Percentiles rank a stretch among this genome's conserved stretches.
Conservation (phyloP, 2,329 filamentous ascomycete genomes). For the Aureobasidium pullulans region DNA sequence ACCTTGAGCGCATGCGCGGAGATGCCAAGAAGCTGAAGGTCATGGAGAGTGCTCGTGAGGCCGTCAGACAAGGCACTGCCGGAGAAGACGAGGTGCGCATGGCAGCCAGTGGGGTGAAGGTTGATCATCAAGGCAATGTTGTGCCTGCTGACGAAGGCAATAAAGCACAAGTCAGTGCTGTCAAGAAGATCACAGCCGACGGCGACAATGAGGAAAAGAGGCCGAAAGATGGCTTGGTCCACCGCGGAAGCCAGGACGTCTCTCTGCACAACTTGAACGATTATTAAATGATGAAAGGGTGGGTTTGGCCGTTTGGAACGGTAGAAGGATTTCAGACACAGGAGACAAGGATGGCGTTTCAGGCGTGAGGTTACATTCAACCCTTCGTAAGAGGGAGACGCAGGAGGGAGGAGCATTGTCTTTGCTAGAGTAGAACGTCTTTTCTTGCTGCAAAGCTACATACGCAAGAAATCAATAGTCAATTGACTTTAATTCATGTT, state of each 20-base stretch:
- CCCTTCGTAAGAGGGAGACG: neutral
- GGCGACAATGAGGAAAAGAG: slow-evolving; percentile 22
- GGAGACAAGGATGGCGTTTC: slow-evolving; percentile 12
- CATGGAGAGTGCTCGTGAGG: slow-evolving; percentile 56
- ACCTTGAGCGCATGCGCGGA: slow-evolving; percentile 64
- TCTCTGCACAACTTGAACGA: slow-evolving; percentile 51
- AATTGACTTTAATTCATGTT: neutral
- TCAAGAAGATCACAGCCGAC: slow-evolving; percentile 18
- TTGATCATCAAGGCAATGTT: slow-evolving; percentile 50
- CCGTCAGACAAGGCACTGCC: slow-evolving; percentile 56
- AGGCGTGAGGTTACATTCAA: slow-evolving; percentile 5
- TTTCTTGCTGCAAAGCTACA: slow-evolving; percentile 1
- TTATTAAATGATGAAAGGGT: slow-evolving; percentile 9
- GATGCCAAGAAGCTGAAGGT: slow-evolving; percentile 62
- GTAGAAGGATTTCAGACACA: neutral
- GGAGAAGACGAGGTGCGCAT: slow-evolving; percentile 54
- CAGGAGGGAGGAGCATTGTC: neutral
- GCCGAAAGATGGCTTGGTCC: slow-evolving; percentile 23
- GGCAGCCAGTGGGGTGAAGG: slow-evolving; percentile 53
- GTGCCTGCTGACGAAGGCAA: slow-evolving; percentile 40
- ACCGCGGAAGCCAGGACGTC: slow-evolving; percentile 46
- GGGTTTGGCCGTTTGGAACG: slow-evolving; percentile 1
- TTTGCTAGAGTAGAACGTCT: slow-evolving; percentile 3
- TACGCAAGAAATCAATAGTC: slow-evolving; percentile 7
- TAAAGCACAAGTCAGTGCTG: slow-evolving; percentile 10